Evolutionary conservation across 192 early-diverging fungal genomes (phyloP).

Genomic region (Coemansia aciculifera): DNA sequence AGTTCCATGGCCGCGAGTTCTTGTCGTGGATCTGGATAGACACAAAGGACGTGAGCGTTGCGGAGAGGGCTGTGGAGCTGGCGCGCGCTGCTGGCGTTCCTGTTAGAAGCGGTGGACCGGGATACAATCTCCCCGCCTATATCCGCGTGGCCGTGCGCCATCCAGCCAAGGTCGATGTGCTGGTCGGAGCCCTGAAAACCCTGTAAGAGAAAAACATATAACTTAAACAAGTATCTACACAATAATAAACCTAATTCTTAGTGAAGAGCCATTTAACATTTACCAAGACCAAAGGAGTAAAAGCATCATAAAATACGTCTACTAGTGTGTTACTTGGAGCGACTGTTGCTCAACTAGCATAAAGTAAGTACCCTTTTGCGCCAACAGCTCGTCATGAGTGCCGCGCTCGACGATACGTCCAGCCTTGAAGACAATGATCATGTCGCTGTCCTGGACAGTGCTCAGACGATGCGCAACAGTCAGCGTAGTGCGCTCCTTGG

Average conservation of each 20-base stretch:
- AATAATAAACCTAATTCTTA: background rate
- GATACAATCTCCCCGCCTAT: constrained; percentile 73
- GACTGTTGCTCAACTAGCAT: constrained; percentile 71
- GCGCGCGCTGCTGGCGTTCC: constrained; percentile 81
- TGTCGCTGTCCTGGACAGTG: constrained; percentile 68
- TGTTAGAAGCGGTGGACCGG: constrained; percentile 74
- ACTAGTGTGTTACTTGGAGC: constrained; percentile 58
- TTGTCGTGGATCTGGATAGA: constrained; percentile 90
- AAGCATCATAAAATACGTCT: background rate
- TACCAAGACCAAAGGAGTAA: background rate
- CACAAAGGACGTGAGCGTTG: constrained; percentile 59
- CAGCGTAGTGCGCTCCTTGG: constrained; percentile 70
- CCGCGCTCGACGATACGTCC: constrained; percentile 64
- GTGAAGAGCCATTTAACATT: background rate
- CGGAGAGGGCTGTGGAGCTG: constrained; percentile 62
- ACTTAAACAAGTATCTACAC: background rate
- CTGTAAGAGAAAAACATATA: constrained; percentile 14
- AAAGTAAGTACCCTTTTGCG: constrained; percentile 57
- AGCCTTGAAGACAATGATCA: constrained; percentile 77
- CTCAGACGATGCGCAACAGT: constrained; percentile 74
- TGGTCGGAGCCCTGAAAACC: constrained; percentile 70
- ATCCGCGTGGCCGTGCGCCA: constrained; percentile 78
- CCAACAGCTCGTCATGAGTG: constrained; percentile 61
- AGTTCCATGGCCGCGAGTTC: constrained; percentile 71
- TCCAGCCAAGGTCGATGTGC: constrained; percentile 64